These are phyloP conservation scores for Collybia mongolica DNA, from an alignment of 768 basidiomycete genomes.

Conservation along the genomic window DNA sequence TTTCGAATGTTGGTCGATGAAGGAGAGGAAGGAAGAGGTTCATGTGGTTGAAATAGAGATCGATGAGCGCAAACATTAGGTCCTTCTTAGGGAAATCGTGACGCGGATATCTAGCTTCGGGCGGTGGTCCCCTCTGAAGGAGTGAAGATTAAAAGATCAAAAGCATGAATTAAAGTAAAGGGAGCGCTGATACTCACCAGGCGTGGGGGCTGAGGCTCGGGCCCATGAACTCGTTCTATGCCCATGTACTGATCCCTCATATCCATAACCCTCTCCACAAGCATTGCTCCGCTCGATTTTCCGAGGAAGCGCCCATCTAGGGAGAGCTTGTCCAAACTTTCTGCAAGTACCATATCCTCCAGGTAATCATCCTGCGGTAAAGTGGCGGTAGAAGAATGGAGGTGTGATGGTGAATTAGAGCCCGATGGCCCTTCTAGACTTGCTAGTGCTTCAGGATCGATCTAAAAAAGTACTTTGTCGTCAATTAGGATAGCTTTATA, in stretches of 20 bases:
- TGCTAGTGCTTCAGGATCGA: constrained; percentile 43
- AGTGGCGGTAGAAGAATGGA: not conserved
- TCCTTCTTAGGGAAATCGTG: constrained; percentile 49
- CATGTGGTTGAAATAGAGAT: constrained; percentile 60
- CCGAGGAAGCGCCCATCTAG: constrained; percentile 42
- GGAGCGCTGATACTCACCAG: not conserved
- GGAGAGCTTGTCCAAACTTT: constrained; percentile 32
- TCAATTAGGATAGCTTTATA: not conserved
- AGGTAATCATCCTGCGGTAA: constrained; percentile 30
- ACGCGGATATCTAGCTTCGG: constrained; percentile 12
- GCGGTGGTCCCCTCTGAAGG: constrained; percentile 14
- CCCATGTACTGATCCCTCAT: constrained; percentile 55
- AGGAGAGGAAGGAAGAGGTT: constrained; percentile 66
- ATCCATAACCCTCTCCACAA: constrained; percentile 50
- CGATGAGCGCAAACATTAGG: constrained; percentile 51
- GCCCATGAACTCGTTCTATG: constrained; percentile 8
- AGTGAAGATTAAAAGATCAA: constrained; percentile 17
- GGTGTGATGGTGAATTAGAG: not conserved
- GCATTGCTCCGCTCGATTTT: constrained; percentile 52
- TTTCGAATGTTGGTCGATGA: constrained; percentile 68
- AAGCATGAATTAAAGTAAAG: constrained; percentile 20
- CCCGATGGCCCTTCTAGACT: constrained; percentile 6
- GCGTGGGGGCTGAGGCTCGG: not conserved
- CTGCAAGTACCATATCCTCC: constrained; percentile 28
- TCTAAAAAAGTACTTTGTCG: constrained; percentile 30